These are phyloP conservation scores for Claviceps digitariae DNA, from an alignment of 2,329 filamentous ascomycete species.

Conservation along the genomic window DNA sequence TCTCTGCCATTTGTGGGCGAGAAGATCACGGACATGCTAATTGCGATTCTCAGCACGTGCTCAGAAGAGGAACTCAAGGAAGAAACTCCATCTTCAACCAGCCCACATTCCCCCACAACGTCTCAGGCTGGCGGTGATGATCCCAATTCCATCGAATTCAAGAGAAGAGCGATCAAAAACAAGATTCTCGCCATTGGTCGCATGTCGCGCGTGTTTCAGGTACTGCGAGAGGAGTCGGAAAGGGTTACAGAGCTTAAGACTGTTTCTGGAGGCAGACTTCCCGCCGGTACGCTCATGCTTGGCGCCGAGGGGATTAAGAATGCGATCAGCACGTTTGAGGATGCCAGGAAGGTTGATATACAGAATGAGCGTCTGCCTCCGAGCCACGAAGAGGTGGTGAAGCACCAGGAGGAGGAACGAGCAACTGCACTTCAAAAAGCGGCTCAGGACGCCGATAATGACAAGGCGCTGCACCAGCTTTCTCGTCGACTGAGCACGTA, in stretches of 20 bases:
- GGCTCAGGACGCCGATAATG: slow-evolving; percentile 79
- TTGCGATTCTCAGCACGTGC: slow-evolving; percentile 94
- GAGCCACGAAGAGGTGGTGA: slow-evolving; percentile 78
- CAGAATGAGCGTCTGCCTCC: slow-evolving; percentile 94
- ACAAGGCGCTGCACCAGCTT: slow-evolving; percentile 72
- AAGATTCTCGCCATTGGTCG: slow-evolving; percentile 97
- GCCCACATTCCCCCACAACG: slow-evolving; percentile 49
- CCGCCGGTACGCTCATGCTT: slow-evolving; percentile 92
- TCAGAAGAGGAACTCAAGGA: slow-evolving; percentile 98
- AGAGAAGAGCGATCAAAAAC: slow-evolving; percentile 96
- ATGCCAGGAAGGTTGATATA: slow-evolving; percentile 89
- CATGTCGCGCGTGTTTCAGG: slow-evolving; percentile 94
- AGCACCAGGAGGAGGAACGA: slow-evolving; percentile 68
- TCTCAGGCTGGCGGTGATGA: slow-evolving; percentile 37
- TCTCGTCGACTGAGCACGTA: slow-evolving; percentile 92
- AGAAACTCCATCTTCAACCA: slow-evolving; percentile 51
- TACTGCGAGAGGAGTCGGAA: slow-evolving; percentile 93
- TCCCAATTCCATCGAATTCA: slow-evolving; percentile 80
- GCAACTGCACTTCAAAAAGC: slow-evolving; percentile 77
- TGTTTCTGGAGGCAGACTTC: slow-evolving; percentile 79
- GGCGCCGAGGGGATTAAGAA: slow-evolving; percentile 98
- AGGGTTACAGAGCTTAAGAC: slow-evolving; percentile 96
- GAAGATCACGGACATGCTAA: slow-evolving; percentile 99
- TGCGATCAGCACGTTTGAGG: slow-evolving; percentile 91
- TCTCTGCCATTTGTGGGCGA: slow-evolving; percentile 96